Conservation (phyloP, 192 early-diverging fungal genomes). For the Coemansia sp. region DNA sequence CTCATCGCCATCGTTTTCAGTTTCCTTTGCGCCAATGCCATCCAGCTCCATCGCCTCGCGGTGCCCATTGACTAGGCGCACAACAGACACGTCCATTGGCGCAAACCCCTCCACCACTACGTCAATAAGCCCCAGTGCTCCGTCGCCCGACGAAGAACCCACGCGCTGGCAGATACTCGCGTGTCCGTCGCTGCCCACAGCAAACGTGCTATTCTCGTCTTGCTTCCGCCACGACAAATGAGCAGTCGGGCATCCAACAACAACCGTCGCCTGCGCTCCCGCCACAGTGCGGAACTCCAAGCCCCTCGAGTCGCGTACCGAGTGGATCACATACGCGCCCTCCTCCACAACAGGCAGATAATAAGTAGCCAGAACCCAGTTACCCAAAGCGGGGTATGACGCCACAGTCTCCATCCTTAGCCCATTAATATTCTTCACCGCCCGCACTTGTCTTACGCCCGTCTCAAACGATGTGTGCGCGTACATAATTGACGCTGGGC, state of each 20-base stretch:
- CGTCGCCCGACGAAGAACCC: neutral
- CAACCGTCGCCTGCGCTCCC: slow-evolving; percentile 43
- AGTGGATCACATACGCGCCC: slow-evolving; percentile 48
- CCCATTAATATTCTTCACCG: slow-evolving; percentile 30
- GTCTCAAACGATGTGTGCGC: slow-evolving; percentile 48
- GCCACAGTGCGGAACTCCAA: slow-evolving; percentile 46
- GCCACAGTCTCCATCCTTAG: slow-evolving; percentile 31
- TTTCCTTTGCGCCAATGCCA: neutral
- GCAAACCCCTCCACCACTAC: slow-evolving; percentile 49
- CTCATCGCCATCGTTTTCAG: slow-evolving; percentile 4
- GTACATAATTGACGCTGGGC: slow-evolving; percentile 44
- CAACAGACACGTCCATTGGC: slow-evolving; percentile 49
- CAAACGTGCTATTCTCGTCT: slow-evolving; percentile 27
- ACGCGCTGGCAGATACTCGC: slow-evolving; percentile 55
- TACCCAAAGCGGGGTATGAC: slow-evolving; percentile 37
- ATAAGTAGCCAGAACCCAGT: slow-evolving; percentile 54
- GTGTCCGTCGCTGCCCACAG: slow-evolving; percentile 43
- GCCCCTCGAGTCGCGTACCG: slow-evolving; percentile 45
- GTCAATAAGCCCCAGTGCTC: slow-evolving; percentile 25
- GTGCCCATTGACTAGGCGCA: slow-evolving; percentile 49
- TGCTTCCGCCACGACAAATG: slow-evolving; percentile 41
- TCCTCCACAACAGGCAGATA: slow-evolving; percentile 37
- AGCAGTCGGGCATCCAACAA: slow-evolving; percentile 45
- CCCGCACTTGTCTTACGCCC: slow-evolving; percentile 33
- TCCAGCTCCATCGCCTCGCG: slow-evolving; percentile 51